phyloP scores from a whole-genome alignment of 257 asterid species.

The Capsicum rhomboideum region DNA sequence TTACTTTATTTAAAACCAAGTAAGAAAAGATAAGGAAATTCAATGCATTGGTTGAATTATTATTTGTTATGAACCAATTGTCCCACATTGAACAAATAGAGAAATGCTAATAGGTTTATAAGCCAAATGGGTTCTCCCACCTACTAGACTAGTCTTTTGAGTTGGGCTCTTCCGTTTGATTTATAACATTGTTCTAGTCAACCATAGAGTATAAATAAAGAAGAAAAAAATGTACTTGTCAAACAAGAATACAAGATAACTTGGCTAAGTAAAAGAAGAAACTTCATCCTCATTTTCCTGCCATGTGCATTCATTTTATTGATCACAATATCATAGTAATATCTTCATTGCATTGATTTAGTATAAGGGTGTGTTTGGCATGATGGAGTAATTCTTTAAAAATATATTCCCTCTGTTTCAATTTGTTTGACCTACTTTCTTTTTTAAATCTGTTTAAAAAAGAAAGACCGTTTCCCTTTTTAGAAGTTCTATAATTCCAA shows the following conservation, averaged over 20 bases:
- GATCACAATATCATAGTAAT: neutral
- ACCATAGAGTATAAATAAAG: neutral
- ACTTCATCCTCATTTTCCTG: neutral
- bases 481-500: too few relatives aligned
- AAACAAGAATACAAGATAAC: neutral
- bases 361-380: neutral
- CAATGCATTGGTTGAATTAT: too few relatives aligned
- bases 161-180: too few relatives aligned
- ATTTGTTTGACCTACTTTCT: too few relatives aligned
- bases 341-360: neutral
- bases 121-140: too few relatives aligned
- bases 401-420: too few relatives aligned
- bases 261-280: neutral
- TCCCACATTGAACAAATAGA: too few relatives aligned
- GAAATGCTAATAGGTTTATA: too few relatives aligned
- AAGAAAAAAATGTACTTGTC: neutral
- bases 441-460: too few relatives aligned
- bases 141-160: too few relatives aligned
- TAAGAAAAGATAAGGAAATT: neutral
- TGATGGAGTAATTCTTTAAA: neutral
- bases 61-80: too few relatives aligned
- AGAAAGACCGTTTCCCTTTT: too few relatives aligned
- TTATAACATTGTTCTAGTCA: neutral
- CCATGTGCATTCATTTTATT: neutral
- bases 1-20: neutral